Conservation (phyloP, 352 stramenopile species). For the Blastocystis hominis region DNA sequence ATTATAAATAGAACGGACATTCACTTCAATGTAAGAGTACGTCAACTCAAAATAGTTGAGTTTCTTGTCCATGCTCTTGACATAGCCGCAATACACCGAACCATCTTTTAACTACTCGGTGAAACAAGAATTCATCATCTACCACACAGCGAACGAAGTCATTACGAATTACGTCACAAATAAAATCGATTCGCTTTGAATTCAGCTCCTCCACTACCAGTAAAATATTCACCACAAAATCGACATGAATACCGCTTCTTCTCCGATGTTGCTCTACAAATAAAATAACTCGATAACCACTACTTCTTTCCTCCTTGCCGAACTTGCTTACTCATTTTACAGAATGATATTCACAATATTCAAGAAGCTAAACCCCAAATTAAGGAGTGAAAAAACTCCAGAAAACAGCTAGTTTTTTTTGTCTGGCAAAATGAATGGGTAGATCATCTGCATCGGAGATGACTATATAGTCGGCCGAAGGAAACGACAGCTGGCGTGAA, state of each 20-base stretch:
- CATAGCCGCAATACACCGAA: conserved; percentile 26
- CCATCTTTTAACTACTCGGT: conserved; percentile 15
- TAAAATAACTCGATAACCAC: not conserved
- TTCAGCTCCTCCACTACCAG: conserved; percentile 25
- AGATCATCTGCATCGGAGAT: not conserved
- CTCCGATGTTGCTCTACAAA: not conserved
- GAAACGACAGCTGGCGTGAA: not conserved
- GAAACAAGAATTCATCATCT: not conserved
- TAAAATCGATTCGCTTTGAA: not conserved
- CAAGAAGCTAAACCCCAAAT: not conserved
- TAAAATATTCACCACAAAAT: not conserved
- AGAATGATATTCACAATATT: not conserved
- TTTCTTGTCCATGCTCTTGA: not conserved
- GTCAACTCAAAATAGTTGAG: not conserved
- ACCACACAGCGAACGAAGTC: conserved; percentile 30
- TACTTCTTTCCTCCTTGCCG: conserved; percentile 28
- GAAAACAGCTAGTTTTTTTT: not conserved
- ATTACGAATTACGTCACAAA: not conserved
- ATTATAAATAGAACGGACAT: not conserved
- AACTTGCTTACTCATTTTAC: conserved; percentile 15
- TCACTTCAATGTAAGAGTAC: conserved; percentile 5
- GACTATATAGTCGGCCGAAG: not conserved
- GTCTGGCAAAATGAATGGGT: not conserved
- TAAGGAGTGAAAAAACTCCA: not conserved
- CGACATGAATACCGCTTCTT: not conserved